Evolutionary conservation across 257 asterid species (phyloP).

Genomic region (Solanum corneliomulleri): DNA sequence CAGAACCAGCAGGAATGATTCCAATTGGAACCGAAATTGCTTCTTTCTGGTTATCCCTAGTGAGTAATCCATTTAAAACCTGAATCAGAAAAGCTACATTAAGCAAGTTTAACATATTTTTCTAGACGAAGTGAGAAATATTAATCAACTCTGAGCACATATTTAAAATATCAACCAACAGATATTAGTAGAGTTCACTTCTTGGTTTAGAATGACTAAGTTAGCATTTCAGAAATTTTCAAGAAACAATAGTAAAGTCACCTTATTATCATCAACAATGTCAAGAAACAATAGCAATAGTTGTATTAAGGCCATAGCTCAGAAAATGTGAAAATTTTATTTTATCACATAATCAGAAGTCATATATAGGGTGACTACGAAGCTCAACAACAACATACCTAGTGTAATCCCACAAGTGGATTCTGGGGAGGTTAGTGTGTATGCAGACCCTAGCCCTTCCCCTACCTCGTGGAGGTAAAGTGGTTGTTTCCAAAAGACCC

Average conservation of each 20-base stretch:
- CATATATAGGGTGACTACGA: not conserved
- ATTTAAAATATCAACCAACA: not conserved
- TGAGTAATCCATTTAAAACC: constrained; percentile 94
- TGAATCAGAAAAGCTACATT: constrained; percentile 16
- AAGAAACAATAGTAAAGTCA: not conserved
- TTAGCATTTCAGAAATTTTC: not conserved
- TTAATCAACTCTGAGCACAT: not conserved
- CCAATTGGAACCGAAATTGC: constrained; percentile 95
- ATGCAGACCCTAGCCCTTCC: not conserved
- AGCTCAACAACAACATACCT: not conserved
- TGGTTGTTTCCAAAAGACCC: not conserved
- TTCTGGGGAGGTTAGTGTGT: not conserved
- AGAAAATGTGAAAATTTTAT: not conserved
- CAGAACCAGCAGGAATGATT: constrained; percentile 98
- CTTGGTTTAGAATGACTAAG: not conserved
- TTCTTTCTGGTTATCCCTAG: constrained; percentile 89
- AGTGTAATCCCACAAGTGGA: not conserved
- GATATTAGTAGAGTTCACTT: not conserved
- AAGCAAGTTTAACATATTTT: not conserved
- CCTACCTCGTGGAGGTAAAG: not conserved
- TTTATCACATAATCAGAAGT: not conserved
- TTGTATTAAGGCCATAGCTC: not conserved
- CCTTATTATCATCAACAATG: not conserved
- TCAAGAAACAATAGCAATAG: not conserved
- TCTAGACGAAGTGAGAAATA: not conserved